Conservation (phyloP, 352 stramenopile species). For the Globisporangium irregulare region DNA sequence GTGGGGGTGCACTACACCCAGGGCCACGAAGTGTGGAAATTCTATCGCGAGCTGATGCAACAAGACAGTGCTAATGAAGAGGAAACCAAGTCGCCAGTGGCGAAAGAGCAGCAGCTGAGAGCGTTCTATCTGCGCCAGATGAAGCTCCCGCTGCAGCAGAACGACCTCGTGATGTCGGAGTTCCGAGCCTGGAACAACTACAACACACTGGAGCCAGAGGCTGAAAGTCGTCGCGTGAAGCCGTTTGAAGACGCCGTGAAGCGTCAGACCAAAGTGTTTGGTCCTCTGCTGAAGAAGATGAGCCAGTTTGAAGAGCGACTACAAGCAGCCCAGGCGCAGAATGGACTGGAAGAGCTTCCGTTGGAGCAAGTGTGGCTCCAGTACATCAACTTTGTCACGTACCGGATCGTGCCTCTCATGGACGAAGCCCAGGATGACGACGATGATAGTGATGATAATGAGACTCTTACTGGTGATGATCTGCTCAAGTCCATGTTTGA, state of each 20-base stretch:
- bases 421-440: background rate
- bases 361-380: conserved; percentile 40
- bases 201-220: conserved; percentile 38
- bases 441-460: background rate
- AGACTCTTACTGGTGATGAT: conserved; percentile 6
- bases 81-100: background rate
- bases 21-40: conserved; percentile 60
- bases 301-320: conserved; percentile 45
- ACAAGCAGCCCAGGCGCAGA: conserved; percentile 7
- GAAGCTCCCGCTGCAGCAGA: conserved; percentile 59
- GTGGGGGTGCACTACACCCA: conserved; percentile 50
- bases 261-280: conserved; percentile 41
- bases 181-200: conserved; percentile 71
- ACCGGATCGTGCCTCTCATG: conserved; percentile 42
- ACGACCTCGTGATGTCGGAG: conserved; percentile 73
- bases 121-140: conserved; percentile 55
- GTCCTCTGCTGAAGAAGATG: conserved; percentile 59
- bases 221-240: conserved; percentile 3
- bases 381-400: conserved; percentile 68
- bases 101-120: conserved; percentile 40
- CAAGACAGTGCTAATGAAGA: conserved; percentile 1
- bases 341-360: conserved; percentile 20
- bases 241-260: conserved; percentile 29
- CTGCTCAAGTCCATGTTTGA: conserved; percentile 56
- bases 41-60: conserved; percentile 41